phyloP scores from a whole-genome alignment of 768 basidiomycete species.

The Tricholoma sp. region DNA sequence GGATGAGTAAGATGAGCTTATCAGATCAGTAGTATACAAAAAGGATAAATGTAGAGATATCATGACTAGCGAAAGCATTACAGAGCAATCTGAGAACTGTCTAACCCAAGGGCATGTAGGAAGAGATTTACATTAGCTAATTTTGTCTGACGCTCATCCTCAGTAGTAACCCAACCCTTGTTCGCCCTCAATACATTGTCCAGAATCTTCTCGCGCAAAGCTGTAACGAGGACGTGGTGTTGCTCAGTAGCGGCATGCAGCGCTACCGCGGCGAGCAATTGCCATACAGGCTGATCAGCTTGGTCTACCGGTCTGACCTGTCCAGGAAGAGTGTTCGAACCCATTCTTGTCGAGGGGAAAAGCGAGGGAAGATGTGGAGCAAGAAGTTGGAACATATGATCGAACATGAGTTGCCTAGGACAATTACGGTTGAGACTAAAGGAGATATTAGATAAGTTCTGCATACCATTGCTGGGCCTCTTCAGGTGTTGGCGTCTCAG shows the following conservation, averaged over 20 bases:
- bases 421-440: not conserved
- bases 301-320: slow-evolving; percentile 47
- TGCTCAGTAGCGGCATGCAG: slow-evolving; percentile 81
- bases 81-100: slow-evolving; percentile 66
- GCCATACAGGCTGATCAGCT: slow-evolving; percentile 91
- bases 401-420: slow-evolving; percentile 80
- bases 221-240: slow-evolving; percentile 81
- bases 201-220: slow-evolving; percentile 88
- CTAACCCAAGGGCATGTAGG: slow-evolving; percentile 69
- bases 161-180: slow-evolving; percentile 67
- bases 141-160: slow-evolving; percentile 72
- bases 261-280: slow-evolving; percentile 86
- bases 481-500: slow-evolving; percentile 58
- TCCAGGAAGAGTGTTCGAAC: slow-evolving; percentile 32
- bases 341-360: slow-evolving; percentile 84
- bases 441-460: not conserved
- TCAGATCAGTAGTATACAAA: not conserved
- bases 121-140: slow-evolving; percentile 92
- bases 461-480: slow-evolving; percentile 73
- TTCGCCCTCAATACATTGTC: slow-evolving; percentile 81
- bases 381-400: slow-evolving; percentile 79
- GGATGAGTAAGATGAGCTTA: not conserved
- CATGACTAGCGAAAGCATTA: slow-evolving; percentile 22
- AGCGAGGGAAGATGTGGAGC: slow-evolving; percentile 70
- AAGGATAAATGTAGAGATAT: slow-evolving; percentile 3